These are phyloP conservation scores for Teratosphaeria epicoccoides DNA, from an alignment of 2,329 filamentous ascomycete species.

Conservation along the genomic window DNA sequence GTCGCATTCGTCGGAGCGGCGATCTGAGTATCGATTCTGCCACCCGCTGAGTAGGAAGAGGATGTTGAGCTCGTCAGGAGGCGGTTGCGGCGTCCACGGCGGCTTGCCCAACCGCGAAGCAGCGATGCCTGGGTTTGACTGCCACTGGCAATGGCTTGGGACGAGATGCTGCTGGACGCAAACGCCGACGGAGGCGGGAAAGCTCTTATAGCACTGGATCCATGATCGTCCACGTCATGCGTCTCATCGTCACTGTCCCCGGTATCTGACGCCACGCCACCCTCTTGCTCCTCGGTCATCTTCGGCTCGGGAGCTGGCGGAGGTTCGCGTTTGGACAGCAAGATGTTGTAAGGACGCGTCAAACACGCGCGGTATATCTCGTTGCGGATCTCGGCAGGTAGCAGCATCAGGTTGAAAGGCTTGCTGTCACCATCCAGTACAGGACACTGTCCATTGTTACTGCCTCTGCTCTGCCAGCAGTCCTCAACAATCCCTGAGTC, in stretches of 20 bases:
- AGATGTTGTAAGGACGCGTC: slow-evolving; percentile 23
- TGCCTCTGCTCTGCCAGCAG: neutral
- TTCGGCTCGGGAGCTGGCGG: slow-evolving; percentile 1
- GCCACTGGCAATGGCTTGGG: neutral
- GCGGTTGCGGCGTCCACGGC: slow-evolving; percentile 1
- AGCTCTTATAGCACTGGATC: neutral
- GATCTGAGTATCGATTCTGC: neutral
- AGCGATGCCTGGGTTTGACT: neutral
- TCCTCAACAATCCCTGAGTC: neutral
- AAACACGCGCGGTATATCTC: slow-evolving; percentile 33
- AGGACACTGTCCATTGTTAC: slow-evolving; percentile 5
- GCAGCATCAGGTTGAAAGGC: slow-evolving; percentile 30
- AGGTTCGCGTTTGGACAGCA: slow-evolving; percentile 19
- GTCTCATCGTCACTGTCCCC: neutral
- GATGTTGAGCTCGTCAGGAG: neutral
- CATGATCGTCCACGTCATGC: neutral
- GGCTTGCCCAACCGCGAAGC: neutral
- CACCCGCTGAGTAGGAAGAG: neutral
- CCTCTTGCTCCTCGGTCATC: slow-evolving; percentile 1
- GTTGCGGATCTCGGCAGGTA: slow-evolving; percentile 38
- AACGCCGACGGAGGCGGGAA: neutral
- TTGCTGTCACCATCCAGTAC: slow-evolving; percentile 14
- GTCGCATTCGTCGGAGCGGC: neutral
- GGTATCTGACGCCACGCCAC: neutral
- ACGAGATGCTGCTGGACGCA: neutral